phyloP scores from a whole-genome alignment of 2,329 filamentous ascomycete genomes.

The Colletotrichum zoysiae region DNA sequence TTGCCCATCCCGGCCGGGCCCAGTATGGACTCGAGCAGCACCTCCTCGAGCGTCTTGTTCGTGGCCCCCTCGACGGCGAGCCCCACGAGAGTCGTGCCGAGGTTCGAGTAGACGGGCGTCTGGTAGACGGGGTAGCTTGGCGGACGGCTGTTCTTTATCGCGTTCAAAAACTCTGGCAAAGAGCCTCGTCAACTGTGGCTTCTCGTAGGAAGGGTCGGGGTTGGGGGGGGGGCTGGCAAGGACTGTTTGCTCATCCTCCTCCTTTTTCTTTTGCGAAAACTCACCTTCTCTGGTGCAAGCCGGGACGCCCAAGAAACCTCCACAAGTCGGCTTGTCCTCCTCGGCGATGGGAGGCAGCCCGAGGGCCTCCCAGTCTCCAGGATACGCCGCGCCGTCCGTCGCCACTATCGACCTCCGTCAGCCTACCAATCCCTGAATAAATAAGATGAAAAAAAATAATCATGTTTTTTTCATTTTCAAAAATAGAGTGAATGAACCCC shows the following conservation, averaged over 20 bases:
- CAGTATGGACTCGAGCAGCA: conserved; percentile 57
- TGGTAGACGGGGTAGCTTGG: conserved; percentile 59
- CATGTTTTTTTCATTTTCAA: neutral
- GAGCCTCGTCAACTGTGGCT: neutral
- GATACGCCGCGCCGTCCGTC: conserved; percentile 49
- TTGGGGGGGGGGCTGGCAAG: neutral
- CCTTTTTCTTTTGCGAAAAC: neutral
- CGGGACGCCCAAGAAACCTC: conserved; percentile 51
- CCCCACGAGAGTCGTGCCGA: conserved; percentile 59
- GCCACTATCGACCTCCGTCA: conserved; percentile 47
- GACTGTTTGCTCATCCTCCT: neutral
- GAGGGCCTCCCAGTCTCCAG: conserved; percentile 47
- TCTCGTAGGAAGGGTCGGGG: neutral
- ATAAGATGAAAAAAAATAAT: no score
- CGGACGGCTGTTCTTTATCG: conserved; percentile 47
- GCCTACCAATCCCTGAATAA: neutral
- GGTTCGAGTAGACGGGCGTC: conserved; percentile 63
- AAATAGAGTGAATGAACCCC: conserved; percentile 7
- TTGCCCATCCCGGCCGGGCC: conserved; percentile 57
- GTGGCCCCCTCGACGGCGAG: conserved; percentile 59
- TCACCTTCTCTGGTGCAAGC: conserved; percentile 48
- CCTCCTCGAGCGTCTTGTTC: conserved; percentile 53
- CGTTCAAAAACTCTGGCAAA: conserved; percentile 45
- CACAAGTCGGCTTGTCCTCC: conserved; percentile 49
- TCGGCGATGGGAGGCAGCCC: conserved; percentile 50